These are phyloP conservation scores for Hypseocharis bilobata DNA, from an alignment of 441 rosid species.

Conservation along the genomic window DNA sequence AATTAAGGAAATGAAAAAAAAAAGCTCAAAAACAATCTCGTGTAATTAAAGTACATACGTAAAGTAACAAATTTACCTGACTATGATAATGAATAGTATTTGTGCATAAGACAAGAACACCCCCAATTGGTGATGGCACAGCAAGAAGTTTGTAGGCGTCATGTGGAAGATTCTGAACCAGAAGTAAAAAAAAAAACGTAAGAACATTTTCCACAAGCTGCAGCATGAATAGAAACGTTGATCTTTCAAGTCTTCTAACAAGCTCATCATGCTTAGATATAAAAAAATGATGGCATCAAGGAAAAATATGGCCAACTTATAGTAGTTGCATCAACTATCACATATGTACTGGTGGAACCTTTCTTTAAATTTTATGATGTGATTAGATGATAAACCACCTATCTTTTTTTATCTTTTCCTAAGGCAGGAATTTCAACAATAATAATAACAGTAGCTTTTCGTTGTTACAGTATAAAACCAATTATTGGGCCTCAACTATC, in stretches of 20 bases:
- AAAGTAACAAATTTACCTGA: slow-evolving; percentile 49
- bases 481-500: too few species aligned
- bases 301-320: neutral
- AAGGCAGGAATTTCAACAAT: too few species aligned
- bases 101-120: slow-evolving; percentile 81
- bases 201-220: slow-evolving; percentile 10
- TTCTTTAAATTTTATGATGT: neutral
- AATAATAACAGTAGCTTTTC: neutral
- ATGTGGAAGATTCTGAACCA: slow-evolving; percentile 79
- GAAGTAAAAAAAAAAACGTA: slow-evolving; percentile 8
- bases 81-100: slow-evolving; percentile 87
- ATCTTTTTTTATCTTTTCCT: neutral
- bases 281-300: neutral
- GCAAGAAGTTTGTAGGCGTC: slow-evolving; percentile 96
- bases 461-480: too few species aligned
- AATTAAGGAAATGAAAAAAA: slow-evolving; percentile 13
- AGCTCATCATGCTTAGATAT: neutral
- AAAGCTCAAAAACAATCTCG: slow-evolving; percentile 3
- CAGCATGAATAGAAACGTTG: neutral
- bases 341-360: neutral
- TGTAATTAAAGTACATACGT: slow-evolving; percentile 16
- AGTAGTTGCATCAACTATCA: neutral
- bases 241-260: neutral
- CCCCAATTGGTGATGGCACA: slow-evolving; percentile 95
- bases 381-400: neutral